These are phyloP conservation scores for Fusarium sororula DNA, from an alignment of 2,329 filamentous ascomycete species.

Conservation along the genomic window DNA sequence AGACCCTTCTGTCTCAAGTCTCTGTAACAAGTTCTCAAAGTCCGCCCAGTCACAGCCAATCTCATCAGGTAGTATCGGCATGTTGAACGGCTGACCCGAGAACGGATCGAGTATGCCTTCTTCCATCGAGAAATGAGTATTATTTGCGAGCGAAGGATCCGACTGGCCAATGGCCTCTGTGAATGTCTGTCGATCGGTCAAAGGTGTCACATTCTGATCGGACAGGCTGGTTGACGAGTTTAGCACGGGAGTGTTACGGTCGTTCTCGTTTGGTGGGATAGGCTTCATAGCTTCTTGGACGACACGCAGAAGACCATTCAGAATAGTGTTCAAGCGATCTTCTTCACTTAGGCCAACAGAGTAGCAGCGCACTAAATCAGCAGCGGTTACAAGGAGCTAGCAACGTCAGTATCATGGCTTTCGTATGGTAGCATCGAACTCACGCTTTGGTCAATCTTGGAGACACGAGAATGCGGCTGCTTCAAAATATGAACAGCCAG, in stretches of 20 bases:
- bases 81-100: neutral
- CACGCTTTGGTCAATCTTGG: conserved; percentile 4
- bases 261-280: accelerated
- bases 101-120: neutral
- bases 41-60: conserved; percentile 13
- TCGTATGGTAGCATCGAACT: accelerated
- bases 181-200: neutral
- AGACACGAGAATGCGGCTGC: neutral
- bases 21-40: conserved; percentile 3
- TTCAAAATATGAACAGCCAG: neutral
- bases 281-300: conserved; percentile 5
- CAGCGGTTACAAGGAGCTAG: neutral
- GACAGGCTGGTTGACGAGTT: accelerated
- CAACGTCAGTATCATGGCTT: accelerated
- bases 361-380: neutral
- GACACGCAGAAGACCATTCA: neutral
- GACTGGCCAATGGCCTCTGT: neutral
- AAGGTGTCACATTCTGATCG: accelerated
- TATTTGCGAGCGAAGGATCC: accelerated
- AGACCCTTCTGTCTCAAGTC: neutral
- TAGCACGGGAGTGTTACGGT: accelerated
- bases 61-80: neutral
- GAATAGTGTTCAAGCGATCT: accelerated
- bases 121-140: accelerated
- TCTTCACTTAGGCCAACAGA: neutral